Evolutionary conservation across 2,329 filamentous ascomycete genomes (phyloP), one percentile per base, ranked within the genome.

Genomic region (Aspergillus oerlinghausenensis): DNA sequence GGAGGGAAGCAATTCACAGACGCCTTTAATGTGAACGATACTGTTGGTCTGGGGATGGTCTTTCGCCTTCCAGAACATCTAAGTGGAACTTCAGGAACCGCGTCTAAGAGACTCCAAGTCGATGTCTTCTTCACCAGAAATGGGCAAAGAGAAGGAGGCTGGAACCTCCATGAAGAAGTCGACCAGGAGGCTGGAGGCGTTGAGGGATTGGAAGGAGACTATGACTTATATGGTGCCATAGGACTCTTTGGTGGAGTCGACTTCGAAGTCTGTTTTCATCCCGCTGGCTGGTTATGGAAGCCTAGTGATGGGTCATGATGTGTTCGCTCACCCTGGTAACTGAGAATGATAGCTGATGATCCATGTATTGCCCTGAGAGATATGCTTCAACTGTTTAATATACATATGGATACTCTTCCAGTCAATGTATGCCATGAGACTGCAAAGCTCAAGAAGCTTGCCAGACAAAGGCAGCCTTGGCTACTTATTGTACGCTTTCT

Each of bases 201-300:
- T 78, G 28, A 84, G 81, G 63, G 88, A 77, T 69, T 91, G 79
- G 70, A 90, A 85, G 65, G 88, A 77, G 68, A 91, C 84, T 63
- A 88, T 60, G 84, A 87, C 67, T 62, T 87, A 48, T 83, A 84
- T 67, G 80, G 79, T 45, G 83, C 84, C 2, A 74, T 87, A 54
- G 84, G 84, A 3, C 71, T 84, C 23, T 87, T 85, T 70, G 84
- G 84, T 3, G 81, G 76, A n/a, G 81, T 85, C 19, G 82, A 86
- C 52, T 83, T 86, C 56, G 82, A 86, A 60, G 77, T 80, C 14
- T 77, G 74, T 50, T 83, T 84, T 66, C 71, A 79, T 57, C 71
- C 72, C 50, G 69, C 71, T 49, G 73, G 76, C 54, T 83, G 80
- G 80, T 58, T 79, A 52, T 82, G 70, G 70, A 65, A 62, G 55